Conservation (phyloP, 2,329 filamentous ascomycete genomes). For the Ceratocystis ficicola region DNA sequence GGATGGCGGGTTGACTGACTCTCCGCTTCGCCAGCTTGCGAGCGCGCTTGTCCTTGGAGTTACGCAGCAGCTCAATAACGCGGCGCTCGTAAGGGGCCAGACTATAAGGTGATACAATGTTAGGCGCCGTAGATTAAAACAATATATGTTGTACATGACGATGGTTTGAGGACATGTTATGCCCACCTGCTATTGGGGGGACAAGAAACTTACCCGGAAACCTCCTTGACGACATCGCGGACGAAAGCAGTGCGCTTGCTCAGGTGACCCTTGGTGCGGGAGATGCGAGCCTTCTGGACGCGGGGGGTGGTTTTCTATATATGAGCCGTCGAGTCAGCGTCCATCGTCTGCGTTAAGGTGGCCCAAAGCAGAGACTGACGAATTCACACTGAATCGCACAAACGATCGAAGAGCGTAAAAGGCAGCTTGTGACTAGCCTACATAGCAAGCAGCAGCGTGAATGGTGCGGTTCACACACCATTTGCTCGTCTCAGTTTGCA, state of each 20-base stretch:
- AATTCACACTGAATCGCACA: constrained; percentile 12
- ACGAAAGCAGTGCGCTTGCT: constrained; percentile 97
- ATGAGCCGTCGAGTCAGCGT: constrained; percentile 43
- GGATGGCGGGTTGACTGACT: constrained; percentile 42
- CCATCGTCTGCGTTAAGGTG: constrained; percentile 43
- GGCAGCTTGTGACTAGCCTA: not conserved
- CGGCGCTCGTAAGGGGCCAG: constrained; percentile 95
- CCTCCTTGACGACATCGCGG: constrained; percentile 95
- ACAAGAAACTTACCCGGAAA: constrained; percentile 61
- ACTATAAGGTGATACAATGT: constrained; percentile 32
- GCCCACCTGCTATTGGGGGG: not conserved
- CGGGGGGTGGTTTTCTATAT: constrained; percentile 71
- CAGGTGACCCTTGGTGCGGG: constrained; percentile 84
- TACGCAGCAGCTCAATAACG: constrained; percentile 96
- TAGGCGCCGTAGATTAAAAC: not conserved
- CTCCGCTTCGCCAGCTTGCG: constrained; percentile 99
- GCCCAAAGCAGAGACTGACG: constrained; percentile 23
- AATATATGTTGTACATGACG: not conserved
- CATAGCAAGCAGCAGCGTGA: not conserved
- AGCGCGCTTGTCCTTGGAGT: constrained; percentile 98
- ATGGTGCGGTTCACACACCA: constrained; percentile 5
- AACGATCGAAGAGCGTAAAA: not conserved
- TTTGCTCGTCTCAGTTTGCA: not conserved
- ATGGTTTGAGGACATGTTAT: not conserved
- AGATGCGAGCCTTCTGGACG: constrained; percentile 65